phyloP scores from a whole-genome alignment of 495 filamentous ascomycete genomes.

The Lophiotrema nucula region DNA sequence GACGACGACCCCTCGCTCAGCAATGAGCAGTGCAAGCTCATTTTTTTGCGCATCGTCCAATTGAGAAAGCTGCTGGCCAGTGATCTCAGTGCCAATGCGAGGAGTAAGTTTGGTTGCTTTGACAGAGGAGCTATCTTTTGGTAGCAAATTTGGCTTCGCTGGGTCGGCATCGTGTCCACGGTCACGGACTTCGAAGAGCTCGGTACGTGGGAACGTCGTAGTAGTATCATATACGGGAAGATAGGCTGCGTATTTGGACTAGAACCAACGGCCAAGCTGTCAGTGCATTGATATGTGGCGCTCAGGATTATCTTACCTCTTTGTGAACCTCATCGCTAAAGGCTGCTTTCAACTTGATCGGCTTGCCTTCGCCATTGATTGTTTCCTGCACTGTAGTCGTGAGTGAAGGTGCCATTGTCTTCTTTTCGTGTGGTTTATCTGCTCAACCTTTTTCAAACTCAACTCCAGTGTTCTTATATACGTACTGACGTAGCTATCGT shows the following conservation, averaged over 20 bases:
- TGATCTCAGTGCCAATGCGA: conserved; percentile 69
- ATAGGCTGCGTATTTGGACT: conserved; percentile 60
- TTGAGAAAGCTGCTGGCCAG: conserved; percentile 64
- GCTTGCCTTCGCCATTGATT: conserved; percentile 5
- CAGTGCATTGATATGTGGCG: not conserved
- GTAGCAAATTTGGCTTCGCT: conserved; percentile 42
- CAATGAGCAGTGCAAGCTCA: conserved; percentile 69
- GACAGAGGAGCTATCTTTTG: not conserved
- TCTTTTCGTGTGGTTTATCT: too few relatives aligned
- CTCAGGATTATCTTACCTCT: not conserved
- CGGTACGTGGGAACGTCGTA: conserved; percentile 58
- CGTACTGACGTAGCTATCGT: not conserved
- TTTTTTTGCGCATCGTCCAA: conserved; percentile 67
- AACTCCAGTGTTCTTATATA: not conserved
- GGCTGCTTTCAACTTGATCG: conserved; percentile 16
- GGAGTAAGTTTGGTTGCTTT: conserved; percentile 46
- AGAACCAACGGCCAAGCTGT: not conserved
- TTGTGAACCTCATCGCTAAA: conserved; percentile 16
- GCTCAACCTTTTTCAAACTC: not conserved
- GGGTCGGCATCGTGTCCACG: conserved; percentile 58
- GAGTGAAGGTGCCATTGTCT: not conserved
- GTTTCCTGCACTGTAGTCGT: conserved; percentile 7
- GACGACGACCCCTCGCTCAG: conserved; percentile 69
- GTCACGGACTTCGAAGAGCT: conserved; percentile 59
- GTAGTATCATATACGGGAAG: conserved; percentile 63